These are phyloP conservation scores for Sicyos baderoa DNA, from an alignment of 306 rosid species.

Conservation along the genomic window DNA sequence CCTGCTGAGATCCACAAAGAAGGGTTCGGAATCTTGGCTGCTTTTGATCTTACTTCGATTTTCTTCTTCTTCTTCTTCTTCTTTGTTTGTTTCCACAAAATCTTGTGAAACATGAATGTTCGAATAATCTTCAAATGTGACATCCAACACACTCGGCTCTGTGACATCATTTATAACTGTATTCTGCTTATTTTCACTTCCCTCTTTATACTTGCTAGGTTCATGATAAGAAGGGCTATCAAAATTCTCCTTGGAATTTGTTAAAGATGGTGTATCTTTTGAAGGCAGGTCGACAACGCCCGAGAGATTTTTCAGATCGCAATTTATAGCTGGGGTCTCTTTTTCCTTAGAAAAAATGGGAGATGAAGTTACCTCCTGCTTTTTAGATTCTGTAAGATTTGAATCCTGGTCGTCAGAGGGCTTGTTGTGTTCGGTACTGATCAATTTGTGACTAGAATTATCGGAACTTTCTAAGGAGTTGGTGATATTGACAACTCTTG, in stretches of 20 bases:
- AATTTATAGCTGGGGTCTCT: slow-evolving; percentile 8
- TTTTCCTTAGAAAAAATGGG: slow-evolving; percentile 25
- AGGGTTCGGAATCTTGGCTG: slow-evolving; percentile 24
- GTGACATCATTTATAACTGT: slow-evolving; percentile 21
- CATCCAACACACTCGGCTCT: slow-evolving; percentile 28
- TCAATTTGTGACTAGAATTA: slow-evolving; percentile 20
- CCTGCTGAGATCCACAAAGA: slow-evolving; percentile 23
- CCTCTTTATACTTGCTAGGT: slow-evolving; percentile 18
- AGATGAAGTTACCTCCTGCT: slow-evolving; percentile 17
- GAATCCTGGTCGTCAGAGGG: slow-evolving; percentile 21
- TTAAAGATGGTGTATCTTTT: slow-evolving; percentile 19
- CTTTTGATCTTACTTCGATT: slow-evolving; percentile 20
- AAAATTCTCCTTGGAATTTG: slow-evolving; percentile 20
- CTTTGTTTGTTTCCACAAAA: slow-evolving; percentile 25
- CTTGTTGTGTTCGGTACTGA: slow-evolving; percentile 9
- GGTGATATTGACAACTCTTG: slow-evolving; percentile 1
- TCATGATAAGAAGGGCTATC: slow-evolving; percentile 20
- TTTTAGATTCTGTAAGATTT: slow-evolving; percentile 21
- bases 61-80: slow-evolving; percentile 28
- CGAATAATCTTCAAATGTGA: slow-evolving; percentile 29
- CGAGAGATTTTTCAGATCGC: slow-evolving; percentile 16
- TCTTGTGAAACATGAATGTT: slow-evolving; percentile 29
- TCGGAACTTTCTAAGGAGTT: slow-evolving; percentile 27
- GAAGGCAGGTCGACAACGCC: slow-evolving; percentile 17
- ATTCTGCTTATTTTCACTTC: slow-evolving; percentile 16